These are phyloP conservation scores for Plenodomus tracheiphilus DNA, from an alignment of 2,329 filamentous ascomycete species.

Conservation along the genomic window DNA sequence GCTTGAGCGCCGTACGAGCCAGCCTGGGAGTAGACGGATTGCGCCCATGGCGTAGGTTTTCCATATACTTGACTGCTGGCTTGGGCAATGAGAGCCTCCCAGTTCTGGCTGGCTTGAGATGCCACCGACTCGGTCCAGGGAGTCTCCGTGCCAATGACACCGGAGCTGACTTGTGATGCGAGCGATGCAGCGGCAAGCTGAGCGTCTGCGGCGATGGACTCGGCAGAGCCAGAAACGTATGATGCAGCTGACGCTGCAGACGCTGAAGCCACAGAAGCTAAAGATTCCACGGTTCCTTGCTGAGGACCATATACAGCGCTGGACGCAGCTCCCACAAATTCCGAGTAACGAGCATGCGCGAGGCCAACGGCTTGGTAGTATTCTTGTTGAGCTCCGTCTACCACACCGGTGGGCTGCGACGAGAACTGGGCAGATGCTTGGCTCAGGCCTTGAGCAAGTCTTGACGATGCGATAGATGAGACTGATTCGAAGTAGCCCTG, in stretches of 20 bases:
- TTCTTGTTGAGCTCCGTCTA: constrained; percentile 65
- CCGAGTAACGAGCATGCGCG: constrained; percentile 77
- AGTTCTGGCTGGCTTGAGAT: constrained; percentile 63
- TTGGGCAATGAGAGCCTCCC: constrained; percentile 65
- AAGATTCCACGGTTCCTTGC: constrained; percentile 38
- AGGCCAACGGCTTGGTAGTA: constrained; percentile 80
- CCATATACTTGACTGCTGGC: constrained; percentile 73
- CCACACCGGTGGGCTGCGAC: constrained; percentile 61
- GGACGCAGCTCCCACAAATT: constrained; percentile 73
- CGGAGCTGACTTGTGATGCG: constrained; percentile 51
- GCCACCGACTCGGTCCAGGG: constrained; percentile 58
- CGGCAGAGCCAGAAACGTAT: constrained; percentile 32
- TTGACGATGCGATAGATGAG: constrained; percentile 70
- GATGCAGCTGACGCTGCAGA: constrained; percentile 56
- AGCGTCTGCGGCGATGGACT: constrained; percentile 50
- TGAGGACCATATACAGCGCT: constrained; percentile 63
- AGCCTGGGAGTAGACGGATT: constrained; percentile 55
- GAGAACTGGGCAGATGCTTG: constrained; percentile 73
- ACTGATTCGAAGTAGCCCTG: constrained; percentile 59
- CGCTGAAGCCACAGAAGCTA: constrained; percentile 44
- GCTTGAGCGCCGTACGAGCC: constrained; percentile 64
- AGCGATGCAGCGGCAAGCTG: constrained; percentile 52
- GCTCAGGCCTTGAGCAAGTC: constrained; percentile 69
- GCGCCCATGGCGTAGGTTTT: constrained; percentile 57
- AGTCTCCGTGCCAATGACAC: constrained; percentile 53